Base-by-base conservation (phyloP, 1,284 basidiomycete species). In the Cutaneotrichosporon daszewskae region DNA sequence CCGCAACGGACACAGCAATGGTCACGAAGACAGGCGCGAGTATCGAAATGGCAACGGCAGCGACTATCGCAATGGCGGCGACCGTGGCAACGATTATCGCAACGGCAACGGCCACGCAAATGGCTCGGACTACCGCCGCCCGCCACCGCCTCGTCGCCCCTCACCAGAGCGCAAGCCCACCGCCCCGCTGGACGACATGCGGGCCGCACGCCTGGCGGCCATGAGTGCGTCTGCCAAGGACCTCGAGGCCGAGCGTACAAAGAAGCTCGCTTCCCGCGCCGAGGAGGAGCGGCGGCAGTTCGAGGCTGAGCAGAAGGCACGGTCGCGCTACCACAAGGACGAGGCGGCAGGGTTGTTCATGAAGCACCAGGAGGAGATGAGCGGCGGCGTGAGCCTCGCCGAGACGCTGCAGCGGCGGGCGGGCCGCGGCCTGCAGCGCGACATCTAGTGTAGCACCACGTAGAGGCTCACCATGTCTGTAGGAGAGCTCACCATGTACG, bases 121-220 rank as follows among this genome's bases (percentile, higher is more conserved):
- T 5, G n/a, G 22, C 14, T 11, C 20, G 8, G 40, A 38, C 64
- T 66, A 55, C 37, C 16, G 28, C 24, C 42, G 36, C 18, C 22
- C 20, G 8, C 33, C 42, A 12, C 43, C 32, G 2, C 55, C 57
- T 9, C 57, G 54, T n/a, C 55, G 54, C 22, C 53, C 55, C 36
- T 54, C 56, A 10, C 45, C 51, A 3, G 47, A 47, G 19, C 47
- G 43, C 29, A 52, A 52, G 53, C 42, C 44, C 14, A 29, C 46
- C 11, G 52, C 53, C 32, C 35, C 49, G 2, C 57, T 67, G 1
- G 73, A 75, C 34, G 77, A 79, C 2, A 81, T 84, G 42, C 84
- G 89, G 24, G 82, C 82, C 3, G 85, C 86, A 18, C 82, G 84
- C 24, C 75, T 96, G 16, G 89, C 87, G 0, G 85, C 87, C 10